Base-by-base conservation (phyloP, 495 filamentous ascomycete species). In the Cercophora samala region DNA sequence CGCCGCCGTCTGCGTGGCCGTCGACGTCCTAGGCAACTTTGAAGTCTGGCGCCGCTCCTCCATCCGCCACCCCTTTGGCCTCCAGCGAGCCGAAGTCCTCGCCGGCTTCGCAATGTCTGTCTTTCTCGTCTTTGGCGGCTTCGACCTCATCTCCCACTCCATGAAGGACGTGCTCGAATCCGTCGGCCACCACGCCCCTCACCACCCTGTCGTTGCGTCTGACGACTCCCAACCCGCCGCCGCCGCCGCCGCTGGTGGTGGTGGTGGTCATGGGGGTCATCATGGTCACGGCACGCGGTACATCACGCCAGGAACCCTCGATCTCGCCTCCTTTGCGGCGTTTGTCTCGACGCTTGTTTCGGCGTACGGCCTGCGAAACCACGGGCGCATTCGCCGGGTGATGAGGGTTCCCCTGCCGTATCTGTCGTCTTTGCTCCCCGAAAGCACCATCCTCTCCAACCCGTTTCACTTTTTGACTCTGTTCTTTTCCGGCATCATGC, bases 41-140 rank as follows among this genome's bases (percentile, higher is more conserved):
- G 94, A 97, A 74, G 94, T 97, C 3, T 98, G 96, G 96, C 93
- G 92, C 66, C 86, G 95, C 53, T 93, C 91, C 62, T 93, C 88
- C 68, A 91, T 99, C 66, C 88, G 91, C 3, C 93, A 98, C 78
- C 96, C 95, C 5, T 99, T 99, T 74, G 95, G 86, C 19, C 83
- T 97, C 9, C 92, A 97, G 75, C 87, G 95, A 54, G 90, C 91
- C 56, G 95, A 99, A 73, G 93, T 99, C 1, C 83, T 99, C 2
- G 93, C 93, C 58, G 95, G 95, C n/a, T 97, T 99, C 66, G 95
- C 93, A 37, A 93, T 97, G 90, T 93, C 92, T 65, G 89, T 99
- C 18, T 89, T 97, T 58, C 87, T 99, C 9, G 84, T 97, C 29
- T 99, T 99, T 76, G 97, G 97, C 87, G 93, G 94, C 22, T 87